Evolutionary conservation across 192 early-diverging fungal species (phyloP), one percentile per base, ranked within the genome.

Genomic region (Radiomyces spectabilis): DNA sequence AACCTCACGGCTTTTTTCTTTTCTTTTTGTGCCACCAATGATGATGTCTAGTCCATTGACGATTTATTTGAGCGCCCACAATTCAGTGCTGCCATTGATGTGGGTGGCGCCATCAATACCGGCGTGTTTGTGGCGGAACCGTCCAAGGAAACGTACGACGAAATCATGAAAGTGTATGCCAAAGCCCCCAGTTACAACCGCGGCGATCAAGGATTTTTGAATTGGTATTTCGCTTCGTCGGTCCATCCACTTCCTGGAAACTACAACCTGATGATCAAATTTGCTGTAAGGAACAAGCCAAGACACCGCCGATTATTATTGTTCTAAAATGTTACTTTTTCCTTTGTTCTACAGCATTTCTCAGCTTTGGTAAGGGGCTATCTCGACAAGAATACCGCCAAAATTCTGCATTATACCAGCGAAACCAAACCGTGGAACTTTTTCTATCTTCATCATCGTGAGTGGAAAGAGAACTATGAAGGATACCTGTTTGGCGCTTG

Each of bases 401-500:
- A 41, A 52, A 38, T 64, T 10, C 19, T 64, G n/a, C 62, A 64
- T 27, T 64, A 49, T 52, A 64, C 62, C 1, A 48, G 41, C 22
- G 62, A 56, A 52, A 64, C 62, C 8, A 64, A 64, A 29, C 62
- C 62, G 12, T 66, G 62, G 62, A 29, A 52, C 12, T 65, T 55
- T 10, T 33, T 41, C 41, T 42, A 42, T 31, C 15, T 51, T 12
- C 49, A 42, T 18, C 52, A 65, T 53, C 25, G 29, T n/a, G 37
- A 65, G 22, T 52, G 59, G 44, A 16, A 37, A 19, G 40, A 65
- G 33, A 50, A 65, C 26, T 65, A 66, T 32, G 57, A 59, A 41
- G 47, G 53, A 1, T 34, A 39, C 15, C 22, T 51, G 9, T 49
- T 51, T 34, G 35, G 40, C 21, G 19, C 29, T 31, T 65, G 46